phyloP scores from a whole-genome alignment of 768 basidiomycete genomes.

The Naganishia friedmannii region DNA sequence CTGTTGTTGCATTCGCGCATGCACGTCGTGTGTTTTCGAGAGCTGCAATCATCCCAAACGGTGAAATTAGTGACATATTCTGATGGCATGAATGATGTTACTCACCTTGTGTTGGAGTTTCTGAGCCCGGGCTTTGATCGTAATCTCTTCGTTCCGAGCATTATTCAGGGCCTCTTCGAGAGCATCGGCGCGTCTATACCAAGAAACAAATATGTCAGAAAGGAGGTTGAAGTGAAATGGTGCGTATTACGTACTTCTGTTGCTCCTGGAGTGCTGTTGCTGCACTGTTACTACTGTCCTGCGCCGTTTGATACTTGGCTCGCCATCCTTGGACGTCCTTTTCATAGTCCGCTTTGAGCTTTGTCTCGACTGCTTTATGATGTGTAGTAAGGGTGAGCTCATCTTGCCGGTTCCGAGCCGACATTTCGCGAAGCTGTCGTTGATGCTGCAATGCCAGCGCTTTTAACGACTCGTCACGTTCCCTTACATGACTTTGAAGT shows the following conservation, averaged over 20 bases:
- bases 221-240: not conserved
- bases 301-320: constrained; percentile 11
- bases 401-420: not conserved
- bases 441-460: not conserved
- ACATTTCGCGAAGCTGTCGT: not conserved
- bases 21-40: not conserved
- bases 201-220: not conserved
- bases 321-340: constrained; percentile 2
- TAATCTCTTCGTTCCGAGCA: not conserved
- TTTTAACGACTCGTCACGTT: not conserved
- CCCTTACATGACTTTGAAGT: not conserved
- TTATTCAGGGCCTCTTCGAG: not conserved
- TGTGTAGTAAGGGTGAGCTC: not conserved
- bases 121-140: not conserved
- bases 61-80: not conserved
- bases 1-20: not conserved
- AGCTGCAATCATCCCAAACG: not conserved
- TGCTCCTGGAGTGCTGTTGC: not conserved
- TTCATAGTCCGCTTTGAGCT: not conserved
- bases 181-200: not conserved
- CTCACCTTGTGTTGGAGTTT: constrained; percentile 13
- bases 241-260: not conserved
- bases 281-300: constrained; percentile 10
- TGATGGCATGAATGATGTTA: no score
- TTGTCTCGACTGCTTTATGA: not conserved